Conservation (phyloP, 1,139 yeast genomes). For the Scheffersomyces parashehatae region DNA sequence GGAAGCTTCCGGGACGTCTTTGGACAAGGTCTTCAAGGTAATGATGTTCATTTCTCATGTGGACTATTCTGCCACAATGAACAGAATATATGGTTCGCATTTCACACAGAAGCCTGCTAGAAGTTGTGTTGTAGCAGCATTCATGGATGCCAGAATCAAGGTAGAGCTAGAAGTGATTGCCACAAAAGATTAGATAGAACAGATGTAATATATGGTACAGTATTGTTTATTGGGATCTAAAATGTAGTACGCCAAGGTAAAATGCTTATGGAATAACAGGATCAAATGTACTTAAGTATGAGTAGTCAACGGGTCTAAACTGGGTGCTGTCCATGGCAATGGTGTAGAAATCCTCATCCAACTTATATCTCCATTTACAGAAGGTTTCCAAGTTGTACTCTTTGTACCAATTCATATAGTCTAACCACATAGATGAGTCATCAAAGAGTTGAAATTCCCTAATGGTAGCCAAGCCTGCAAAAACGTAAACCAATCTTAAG, state of each 20-base stretch:
- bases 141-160: constrained; percentile 37
- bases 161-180: constrained; percentile 40
- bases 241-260: too few species aligned
- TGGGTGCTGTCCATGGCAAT: constrained; percentile 4
- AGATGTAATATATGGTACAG: too few species aligned
- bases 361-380: constrained; percentile 14
- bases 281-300: constrained; percentile 5
- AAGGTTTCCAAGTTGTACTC: constrained; percentile 11
- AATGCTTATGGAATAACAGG: constrained; percentile 1
- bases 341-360: constrained; percentile 16
- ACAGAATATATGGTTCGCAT: constrained; percentile 47
- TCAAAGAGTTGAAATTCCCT: constrained; percentile 22
- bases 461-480: constrained; percentile 19
- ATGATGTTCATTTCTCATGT: constrained; percentile 50
- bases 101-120: constrained; percentile 56
- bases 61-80: constrained; percentile 44
- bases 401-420: constrained; percentile 27
- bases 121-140: constrained; percentile 45
- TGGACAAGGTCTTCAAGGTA: constrained; percentile 54
- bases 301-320: constrained; percentile 4
- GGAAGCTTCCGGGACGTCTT: constrained; percentile 48
- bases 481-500: constrained; percentile 24
- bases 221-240: too few species aligned
- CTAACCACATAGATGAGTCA: constrained; percentile 26
- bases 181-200: constrained; percentile 18